Percentiles rank a stretch among this genome's conserved stretches.
Evolutionary conservation across 306 rosid species (phyloP).

Genomic region (Acacia acuminata): DNA sequence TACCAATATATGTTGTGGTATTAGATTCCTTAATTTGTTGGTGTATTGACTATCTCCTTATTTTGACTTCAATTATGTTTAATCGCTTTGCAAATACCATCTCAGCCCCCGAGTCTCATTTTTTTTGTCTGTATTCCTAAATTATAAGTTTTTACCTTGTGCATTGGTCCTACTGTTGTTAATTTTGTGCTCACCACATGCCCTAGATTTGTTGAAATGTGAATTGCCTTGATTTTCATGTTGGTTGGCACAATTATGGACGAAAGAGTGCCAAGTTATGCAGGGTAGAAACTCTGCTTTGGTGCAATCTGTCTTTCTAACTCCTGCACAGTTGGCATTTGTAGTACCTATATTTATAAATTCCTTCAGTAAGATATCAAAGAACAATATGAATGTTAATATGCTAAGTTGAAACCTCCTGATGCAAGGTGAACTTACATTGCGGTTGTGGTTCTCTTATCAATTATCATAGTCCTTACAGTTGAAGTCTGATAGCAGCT

Average conservation of each 20-base stretch:
- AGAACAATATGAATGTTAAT: no score
- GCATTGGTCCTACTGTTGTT: neutral
- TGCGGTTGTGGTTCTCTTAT: no score
- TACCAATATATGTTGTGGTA: neutral
- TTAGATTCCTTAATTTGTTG: constrained; percentile 11
- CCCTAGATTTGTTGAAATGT: neutral
- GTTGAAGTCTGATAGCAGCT: no score
- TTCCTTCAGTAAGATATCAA: no score
- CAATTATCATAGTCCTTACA: no score
- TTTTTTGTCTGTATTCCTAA: constrained; percentile 2
- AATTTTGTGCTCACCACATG: neutral
- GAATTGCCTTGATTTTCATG: neutral
- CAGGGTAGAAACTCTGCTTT: neutral
- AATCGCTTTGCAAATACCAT: constrained; percentile 3
- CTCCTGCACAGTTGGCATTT: neutral
- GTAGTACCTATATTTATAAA: no score
- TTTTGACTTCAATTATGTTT: constrained; percentile 3
- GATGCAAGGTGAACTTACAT: no score
- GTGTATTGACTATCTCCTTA: constrained; percentile 3
- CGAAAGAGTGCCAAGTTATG: neutral
- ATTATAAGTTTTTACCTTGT: neutral
- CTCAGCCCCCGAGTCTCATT: neutral
- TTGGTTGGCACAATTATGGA: neutral
- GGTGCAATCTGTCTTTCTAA: neutral
- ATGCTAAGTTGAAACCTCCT: no score